Base-by-base conservation (phyloP, 2,329 filamentous ascomycete genomes). In the Dothiorella sarmentorum region DNA sequence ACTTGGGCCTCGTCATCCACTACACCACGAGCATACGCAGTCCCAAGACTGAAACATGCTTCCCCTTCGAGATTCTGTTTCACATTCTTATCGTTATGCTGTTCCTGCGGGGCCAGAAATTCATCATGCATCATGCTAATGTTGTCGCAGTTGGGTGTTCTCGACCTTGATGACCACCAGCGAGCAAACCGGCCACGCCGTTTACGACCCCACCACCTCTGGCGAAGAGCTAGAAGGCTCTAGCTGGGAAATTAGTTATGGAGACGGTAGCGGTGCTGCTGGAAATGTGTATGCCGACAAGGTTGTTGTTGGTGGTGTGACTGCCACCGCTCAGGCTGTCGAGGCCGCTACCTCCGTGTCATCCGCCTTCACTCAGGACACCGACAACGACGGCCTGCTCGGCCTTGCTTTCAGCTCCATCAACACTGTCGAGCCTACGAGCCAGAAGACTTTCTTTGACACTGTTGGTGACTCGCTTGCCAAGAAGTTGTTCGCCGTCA, bases 271-370 rank as follows among this genome's bases (percentile, higher is more conserved):
- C 44, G 78, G 78, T 42, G 87, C 87, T 18, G 76, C 72, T 42
- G 87, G 87, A 42, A 80, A 80, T 45, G 86, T 90, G 58, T 88
- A 86, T 71, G 79, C 76, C 29, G 87, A 90, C 69, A 82, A 77
- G 47, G 86, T 89, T 38, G 75, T 75, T 22, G 78, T 90, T 26
- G 86, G 85, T 47, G 75, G 76, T 27, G 81, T 86, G 3, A 82
- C 76, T 29, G 84, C 85, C 33, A 78, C 78, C 3, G 68, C 71
- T 2, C 87, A 90, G 71, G 85, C 85, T 11, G 82, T 90, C 9
- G 84, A 89, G 71, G 81, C 85, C 33, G 87, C 87, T 13, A 76
- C 76, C 3, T 75, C 77, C 1, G 80, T 89, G 40, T 87, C 85
- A 13, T 60, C 70, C 0, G 63, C 76, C 42, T 86, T 86, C 72